Conservation (phyloP, 1,284 basidiomycete species). For the Apiotrichum veenhuisii region DNA sequence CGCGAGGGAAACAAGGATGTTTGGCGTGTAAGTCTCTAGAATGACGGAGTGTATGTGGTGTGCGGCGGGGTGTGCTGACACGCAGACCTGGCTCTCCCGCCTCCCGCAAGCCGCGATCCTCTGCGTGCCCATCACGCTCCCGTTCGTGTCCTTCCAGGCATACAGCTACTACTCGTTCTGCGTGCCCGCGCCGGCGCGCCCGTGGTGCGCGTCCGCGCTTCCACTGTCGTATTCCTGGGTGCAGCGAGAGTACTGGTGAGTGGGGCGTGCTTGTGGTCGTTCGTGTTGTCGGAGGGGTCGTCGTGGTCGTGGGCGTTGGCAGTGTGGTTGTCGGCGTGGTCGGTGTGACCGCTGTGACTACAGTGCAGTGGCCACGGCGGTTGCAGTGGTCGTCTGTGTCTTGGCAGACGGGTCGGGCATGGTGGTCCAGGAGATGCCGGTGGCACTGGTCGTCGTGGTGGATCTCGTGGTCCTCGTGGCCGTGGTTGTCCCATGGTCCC, state of each 20-base stretch:
- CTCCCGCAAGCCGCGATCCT: constrained; percentile 35
- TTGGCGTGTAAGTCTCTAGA: background rate
- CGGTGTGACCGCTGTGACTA: too few species aligned
- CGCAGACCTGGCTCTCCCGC: background rate
- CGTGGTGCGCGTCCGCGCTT: constrained; percentile 64
- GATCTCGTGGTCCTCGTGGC: too few species aligned
- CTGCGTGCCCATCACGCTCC: constrained; percentile 56
- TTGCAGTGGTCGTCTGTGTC: too few species aligned
- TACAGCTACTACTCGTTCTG: constrained; percentile 68
- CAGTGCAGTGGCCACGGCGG: too few species aligned
- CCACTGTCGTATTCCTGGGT: constrained; percentile 80
- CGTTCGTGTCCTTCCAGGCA: constrained; percentile 68
- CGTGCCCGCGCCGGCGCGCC: constrained; percentile 25
- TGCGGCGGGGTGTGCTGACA: background rate
- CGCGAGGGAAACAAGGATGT: background rate
- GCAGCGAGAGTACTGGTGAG: constrained; percentile 74
- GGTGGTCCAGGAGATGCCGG: too few species aligned
- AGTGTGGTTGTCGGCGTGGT: too few species aligned
- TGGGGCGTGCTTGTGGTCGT: constrained; percentile 1
- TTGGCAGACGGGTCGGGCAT: too few species aligned
- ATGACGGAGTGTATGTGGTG: too few species aligned
- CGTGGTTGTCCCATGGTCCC: too few species aligned
- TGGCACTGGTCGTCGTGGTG: too few species aligned
- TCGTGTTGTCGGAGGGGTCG: too few species aligned
- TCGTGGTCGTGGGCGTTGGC: too few species aligned